Conservation (phyloP, 805 yeast species). For the Lipomyces lipofer region DNA sequence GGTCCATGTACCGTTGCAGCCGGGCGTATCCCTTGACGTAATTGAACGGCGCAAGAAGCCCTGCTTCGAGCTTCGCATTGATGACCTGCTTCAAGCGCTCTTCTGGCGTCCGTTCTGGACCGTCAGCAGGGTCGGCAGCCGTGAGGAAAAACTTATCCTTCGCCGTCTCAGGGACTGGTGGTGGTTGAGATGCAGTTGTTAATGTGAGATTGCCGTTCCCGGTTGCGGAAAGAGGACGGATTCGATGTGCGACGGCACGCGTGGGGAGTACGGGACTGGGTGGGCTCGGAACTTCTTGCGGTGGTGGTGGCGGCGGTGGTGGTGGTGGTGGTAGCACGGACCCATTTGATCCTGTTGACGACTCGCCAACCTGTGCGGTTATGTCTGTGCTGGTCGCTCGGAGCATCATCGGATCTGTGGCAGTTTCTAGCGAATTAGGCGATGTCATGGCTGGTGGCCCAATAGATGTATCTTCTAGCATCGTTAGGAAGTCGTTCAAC, state of each 20-base stretch:
- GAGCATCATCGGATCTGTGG: conserved; percentile 1
- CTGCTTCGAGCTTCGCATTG: conserved; percentile 92
- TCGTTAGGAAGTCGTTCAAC: conserved; percentile 80
- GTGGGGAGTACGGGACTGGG: background rate
- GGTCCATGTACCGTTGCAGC: conserved; percentile 86
- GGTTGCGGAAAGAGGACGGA: conserved; percentile 14
- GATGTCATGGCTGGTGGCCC: background rate
- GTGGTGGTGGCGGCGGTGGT: background rate
- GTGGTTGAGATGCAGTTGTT: conserved; percentile 10
- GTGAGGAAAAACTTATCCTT: conserved; percentile 90
- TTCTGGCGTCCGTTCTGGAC: conserved; percentile 79
- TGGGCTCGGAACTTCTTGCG: background rate
- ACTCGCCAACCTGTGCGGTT: background rate
- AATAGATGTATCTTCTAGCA: conserved; percentile 66
- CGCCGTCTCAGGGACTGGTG: conserved; percentile 59
- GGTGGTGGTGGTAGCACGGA: background rate
- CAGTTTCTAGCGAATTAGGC: conserved; percentile 5
- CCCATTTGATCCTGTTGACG: background rate
- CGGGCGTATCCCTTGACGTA: conserved; percentile 93
- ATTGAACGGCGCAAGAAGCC: conserved; percentile 85
- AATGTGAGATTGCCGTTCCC: conserved; percentile 26
- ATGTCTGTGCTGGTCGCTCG: background rate
- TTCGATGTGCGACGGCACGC: background rate
- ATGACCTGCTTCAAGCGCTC: conserved; percentile 90
- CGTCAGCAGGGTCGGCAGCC: conserved; percentile 93